phyloP scores from a whole-genome alignment of 768 basidiomycete species.

The Melanogaster broomeanus region DNA sequence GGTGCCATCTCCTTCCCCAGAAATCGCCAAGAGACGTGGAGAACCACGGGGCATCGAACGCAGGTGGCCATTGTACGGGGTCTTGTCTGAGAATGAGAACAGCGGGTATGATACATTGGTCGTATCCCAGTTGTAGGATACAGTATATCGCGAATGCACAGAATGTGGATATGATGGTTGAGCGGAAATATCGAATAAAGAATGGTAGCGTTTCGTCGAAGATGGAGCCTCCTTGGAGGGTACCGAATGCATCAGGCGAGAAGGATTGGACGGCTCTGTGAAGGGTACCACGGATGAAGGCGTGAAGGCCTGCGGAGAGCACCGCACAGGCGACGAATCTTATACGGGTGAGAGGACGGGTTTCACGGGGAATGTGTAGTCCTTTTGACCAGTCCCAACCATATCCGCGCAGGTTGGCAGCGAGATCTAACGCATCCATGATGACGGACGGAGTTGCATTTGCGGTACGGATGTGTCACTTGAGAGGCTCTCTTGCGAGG shows the following conservation, averaged over 20 bases:
- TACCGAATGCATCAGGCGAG: conserved; percentile 36
- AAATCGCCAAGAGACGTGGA: conserved; percentile 37
- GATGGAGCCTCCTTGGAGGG: conserved; percentile 30
- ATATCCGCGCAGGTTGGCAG: conserved; percentile 51
- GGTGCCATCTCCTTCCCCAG: conserved; percentile 40
- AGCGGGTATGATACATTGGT: conserved; percentile 19
- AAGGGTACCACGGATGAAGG: conserved; percentile 46
- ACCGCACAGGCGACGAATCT: conserved; percentile 41
- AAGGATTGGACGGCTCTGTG: conserved; percentile 51
- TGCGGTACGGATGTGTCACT: conserved; percentile 1
- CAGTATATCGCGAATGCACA: conserved; percentile 48
- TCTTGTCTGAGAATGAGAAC: conserved; percentile 27
- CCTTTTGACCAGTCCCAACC: conserved; percentile 59
- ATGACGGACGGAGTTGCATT: not conserved
- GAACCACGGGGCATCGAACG: conserved; percentile 32
- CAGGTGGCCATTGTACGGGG: conserved; percentile 31
- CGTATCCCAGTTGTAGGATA: conserved; percentile 40
- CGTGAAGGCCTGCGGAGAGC: conserved; percentile 32
- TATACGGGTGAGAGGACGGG: conserved; percentile 37
- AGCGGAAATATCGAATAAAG: conserved; percentile 31
- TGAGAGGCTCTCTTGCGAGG: conserved; percentile 4
- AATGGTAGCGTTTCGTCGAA: conserved; percentile 32
- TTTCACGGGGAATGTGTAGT: conserved; percentile 32
- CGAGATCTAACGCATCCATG: conserved; percentile 50
- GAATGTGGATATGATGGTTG: conserved; percentile 44